These are phyloP conservation scores for Ustilago hordei DNA, from an alignment of 1,284 basidiomycete species.

Conservation along the genomic window DNA sequence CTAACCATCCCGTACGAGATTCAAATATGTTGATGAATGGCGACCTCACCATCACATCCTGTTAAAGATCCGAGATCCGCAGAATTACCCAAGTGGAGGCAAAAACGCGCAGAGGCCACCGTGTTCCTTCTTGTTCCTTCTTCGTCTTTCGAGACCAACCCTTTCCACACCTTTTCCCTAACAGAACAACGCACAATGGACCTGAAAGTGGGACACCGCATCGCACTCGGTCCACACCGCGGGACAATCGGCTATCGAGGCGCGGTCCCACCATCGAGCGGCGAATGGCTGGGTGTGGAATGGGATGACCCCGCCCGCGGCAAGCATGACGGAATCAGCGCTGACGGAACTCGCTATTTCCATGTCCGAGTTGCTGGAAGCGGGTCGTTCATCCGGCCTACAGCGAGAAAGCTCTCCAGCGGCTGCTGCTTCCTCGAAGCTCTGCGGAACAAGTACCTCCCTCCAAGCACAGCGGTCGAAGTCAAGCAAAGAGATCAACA, in stretches of 20 bases:
- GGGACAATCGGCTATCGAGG: constrained; percentile 80
- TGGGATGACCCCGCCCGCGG: constrained; percentile 89
- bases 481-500: constrained; percentile 64
- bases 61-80: constrained; percentile 15
- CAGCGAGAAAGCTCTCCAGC: constrained; percentile 41
- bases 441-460: constrained; percentile 71
- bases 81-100: background rate
- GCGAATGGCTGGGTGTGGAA: constrained; percentile 90
- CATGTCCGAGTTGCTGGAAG: constrained; percentile 41
- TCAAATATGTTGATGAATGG: background rate
- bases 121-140: constrained; percentile 9
- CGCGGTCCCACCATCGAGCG: constrained; percentile 76
- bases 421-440: constrained; percentile 79
- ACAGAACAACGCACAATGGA: constrained; percentile 9
- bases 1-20: background rate
- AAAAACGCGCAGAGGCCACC: constrained; percentile 7
- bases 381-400: constrained; percentile 59
- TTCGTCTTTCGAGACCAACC: constrained; percentile 25
- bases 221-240: constrained; percentile 47
- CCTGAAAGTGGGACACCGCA: constrained; percentile 41
- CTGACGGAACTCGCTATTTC: constrained; percentile 84
- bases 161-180: background rate
- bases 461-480: constrained; percentile 3
- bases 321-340: constrained; percentile 82
- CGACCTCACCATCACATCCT: background rate